These are phyloP conservation scores for Solanum pinnatisectum DNA, from an alignment of 257 asterid species.

Conservation along the genomic window DNA sequence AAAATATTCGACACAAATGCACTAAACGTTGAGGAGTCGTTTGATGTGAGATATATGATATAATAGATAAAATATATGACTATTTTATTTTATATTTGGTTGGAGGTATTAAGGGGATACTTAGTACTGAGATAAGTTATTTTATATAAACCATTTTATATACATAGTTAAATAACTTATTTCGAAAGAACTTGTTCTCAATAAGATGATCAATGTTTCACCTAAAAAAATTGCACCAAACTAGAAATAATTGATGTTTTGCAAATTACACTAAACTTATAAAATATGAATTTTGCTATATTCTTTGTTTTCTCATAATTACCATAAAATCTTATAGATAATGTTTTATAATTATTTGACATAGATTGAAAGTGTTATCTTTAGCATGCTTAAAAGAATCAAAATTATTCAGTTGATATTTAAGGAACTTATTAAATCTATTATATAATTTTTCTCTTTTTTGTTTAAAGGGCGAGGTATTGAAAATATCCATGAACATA, in stretches of 20 bases:
- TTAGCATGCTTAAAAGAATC: background rate
- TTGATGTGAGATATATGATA: too few relatives aligned
- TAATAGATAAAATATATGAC: too few relatives aligned
- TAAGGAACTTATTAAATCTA: background rate
- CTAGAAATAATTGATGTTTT: background rate
- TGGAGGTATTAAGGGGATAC: background rate
- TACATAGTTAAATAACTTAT: too few relatives aligned
- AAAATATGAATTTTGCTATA: background rate
- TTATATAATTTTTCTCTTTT: background rate
- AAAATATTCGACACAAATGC: too few relatives aligned
- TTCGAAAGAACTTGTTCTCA: too few relatives aligned
- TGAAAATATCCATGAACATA: too few relatives aligned
- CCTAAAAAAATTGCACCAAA: background rate
- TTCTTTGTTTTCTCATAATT: background rate
- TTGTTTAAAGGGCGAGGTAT: background rate
- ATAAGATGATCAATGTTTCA: too few relatives aligned
- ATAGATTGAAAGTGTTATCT: background rate
- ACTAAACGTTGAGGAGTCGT: too few relatives aligned
- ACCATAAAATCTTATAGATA: background rate
- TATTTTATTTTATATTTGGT: too few relatives aligned
- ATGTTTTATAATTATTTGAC: background rate
- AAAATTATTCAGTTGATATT: background rate
- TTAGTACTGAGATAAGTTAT: too few relatives aligned
- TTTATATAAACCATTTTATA: too few relatives aligned
- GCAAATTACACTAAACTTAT: background rate